phyloP scores from a whole-genome alignment of 371 early-diverging fungal genomes.

The Mucor velutinosus region DNA sequence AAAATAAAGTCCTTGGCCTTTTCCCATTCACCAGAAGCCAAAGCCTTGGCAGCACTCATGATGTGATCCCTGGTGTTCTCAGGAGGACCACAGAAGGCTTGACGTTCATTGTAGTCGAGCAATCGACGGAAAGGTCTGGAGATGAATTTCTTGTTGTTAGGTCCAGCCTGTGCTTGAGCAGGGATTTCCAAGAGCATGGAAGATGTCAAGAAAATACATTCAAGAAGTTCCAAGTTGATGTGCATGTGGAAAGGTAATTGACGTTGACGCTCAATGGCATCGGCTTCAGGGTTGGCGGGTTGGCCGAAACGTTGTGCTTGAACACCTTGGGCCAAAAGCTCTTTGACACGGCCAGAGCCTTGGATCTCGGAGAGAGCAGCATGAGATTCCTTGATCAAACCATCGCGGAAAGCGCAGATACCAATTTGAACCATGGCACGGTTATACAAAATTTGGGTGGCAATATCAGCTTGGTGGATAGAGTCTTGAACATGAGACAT shows the following conservation, averaged over 20 bases:
- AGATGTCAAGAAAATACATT: slow-evolving; percentile 93
- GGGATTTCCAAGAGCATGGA: slow-evolving; percentile 98
- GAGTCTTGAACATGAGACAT: slow-evolving; percentile 98
- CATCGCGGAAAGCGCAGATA: slow-evolving; percentile 95
- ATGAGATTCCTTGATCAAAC: slow-evolving; percentile 88
- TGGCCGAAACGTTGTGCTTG: slow-evolving; percentile 73
- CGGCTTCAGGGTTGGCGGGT: slow-evolving; percentile 75
- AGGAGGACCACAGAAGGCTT: slow-evolving; percentile 95
- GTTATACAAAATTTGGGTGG: slow-evolving; percentile 96
- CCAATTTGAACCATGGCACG: slow-evolving; percentile 96
- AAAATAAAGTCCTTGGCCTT: slow-evolving; percentile 79
- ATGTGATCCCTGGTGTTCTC: slow-evolving; percentile 98
- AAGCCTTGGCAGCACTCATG: slow-evolving; percentile 93
- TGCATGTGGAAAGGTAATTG: slow-evolving; percentile 99
- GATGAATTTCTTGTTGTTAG: slow-evolving; percentile 80
- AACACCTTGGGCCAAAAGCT: slow-evolving; percentile 93
- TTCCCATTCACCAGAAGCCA: slow-evolving; percentile 94
- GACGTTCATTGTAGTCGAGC: slow-evolving; percentile 93
- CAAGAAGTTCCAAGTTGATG: slow-evolving; percentile 96
- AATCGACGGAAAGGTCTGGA: slow-evolving; percentile 93
- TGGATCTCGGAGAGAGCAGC: slow-evolving; percentile 89
- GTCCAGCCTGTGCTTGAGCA: slow-evolving; percentile 86
- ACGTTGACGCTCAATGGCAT: slow-evolving; percentile 89
- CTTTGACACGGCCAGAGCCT: slow-evolving; percentile 87
- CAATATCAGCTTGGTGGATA: slow-evolving; percentile 87